Percentiles rank a stretch among this genome's conserved stretches.
Evolutionary conservation across 2,329 filamentous ascomycete genomes (phyloP).

Genomic region (Monilinia polystroma): DNA sequence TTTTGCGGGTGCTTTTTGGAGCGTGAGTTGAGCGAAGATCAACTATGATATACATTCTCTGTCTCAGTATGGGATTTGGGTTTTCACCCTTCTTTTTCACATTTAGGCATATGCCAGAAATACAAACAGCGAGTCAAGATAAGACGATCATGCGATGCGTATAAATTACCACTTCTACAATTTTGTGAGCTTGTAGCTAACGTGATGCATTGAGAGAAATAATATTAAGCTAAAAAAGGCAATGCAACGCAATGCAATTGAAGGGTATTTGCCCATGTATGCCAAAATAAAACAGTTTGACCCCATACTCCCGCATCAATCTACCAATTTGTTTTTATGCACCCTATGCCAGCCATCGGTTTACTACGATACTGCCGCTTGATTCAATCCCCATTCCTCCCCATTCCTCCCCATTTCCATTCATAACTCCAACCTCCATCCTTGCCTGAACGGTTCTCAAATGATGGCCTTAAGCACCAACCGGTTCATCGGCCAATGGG

Average conservation of each 20-base stretch:
- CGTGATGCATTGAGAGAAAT: conserved; percentile 2
- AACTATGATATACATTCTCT: background rate
- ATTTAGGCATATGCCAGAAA: background rate
- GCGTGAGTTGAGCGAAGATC: conserved; percentile 2
- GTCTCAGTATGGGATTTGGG: conserved; percentile 2
- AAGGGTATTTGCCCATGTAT: conserved; percentile 17
- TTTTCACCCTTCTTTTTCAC: background rate
- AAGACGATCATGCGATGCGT: background rate
- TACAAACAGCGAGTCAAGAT: background rate
- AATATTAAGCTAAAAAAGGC: background rate
- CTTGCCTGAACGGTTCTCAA: background rate
- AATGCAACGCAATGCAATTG: conserved; percentile 5
- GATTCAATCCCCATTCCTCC: background rate
- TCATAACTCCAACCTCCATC: background rate
- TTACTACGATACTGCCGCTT: background rate
- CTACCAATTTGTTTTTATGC: background rate
- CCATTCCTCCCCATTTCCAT: background rate
- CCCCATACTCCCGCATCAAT: conserved; percentile 7
- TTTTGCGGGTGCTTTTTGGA: background rate
- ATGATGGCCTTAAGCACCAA: background rate
- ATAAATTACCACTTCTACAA: background rate
- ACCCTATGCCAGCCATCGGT: background rate
- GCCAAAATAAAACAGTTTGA: conserved; percentile 16
- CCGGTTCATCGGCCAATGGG: background rate
- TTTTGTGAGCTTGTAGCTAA: background rate